phyloP scores from a whole-genome alignment of 192 early-diverging fungal species.

The Entomortierella chlamydospora region DNA sequence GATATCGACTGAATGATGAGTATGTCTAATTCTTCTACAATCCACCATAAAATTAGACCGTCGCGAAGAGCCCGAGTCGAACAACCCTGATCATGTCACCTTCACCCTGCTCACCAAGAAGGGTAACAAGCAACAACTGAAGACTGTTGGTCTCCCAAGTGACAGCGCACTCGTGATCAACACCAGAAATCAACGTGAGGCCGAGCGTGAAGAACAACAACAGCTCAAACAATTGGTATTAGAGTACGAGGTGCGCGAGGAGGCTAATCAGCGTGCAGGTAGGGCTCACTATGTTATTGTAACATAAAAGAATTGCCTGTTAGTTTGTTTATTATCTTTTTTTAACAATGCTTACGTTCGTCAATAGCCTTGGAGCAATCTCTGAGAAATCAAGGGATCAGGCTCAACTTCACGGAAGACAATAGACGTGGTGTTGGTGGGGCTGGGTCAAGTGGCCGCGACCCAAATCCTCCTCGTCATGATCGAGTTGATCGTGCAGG shows the following conservation, averaged over 20 bases:
- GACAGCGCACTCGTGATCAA: slow-evolving; percentile 86
- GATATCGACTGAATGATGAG: too few species aligned
- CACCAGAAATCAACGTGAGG: slow-evolving; percentile 87
- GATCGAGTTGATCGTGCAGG: slow-evolving; percentile 19
- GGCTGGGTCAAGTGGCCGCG: not conserved
- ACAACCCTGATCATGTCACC: slow-evolving; percentile 67
- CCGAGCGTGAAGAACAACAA: slow-evolving; percentile 87
- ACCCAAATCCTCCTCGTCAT: not conserved
- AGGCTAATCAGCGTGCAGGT: slow-evolving; percentile 60
- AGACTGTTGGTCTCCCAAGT: slow-evolving; percentile 81
- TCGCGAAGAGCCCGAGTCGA: slow-evolving; percentile 26
- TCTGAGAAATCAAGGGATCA: slow-evolving; percentile 44
- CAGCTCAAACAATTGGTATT: slow-evolving; percentile 94
- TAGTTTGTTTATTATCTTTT: not conserved
- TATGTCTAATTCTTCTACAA: too few species aligned
- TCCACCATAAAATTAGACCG: slow-evolving; percentile 24
- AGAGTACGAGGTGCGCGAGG: slow-evolving; percentile 87
- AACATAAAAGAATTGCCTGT: too few species aligned
- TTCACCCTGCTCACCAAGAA: slow-evolving; percentile 88
- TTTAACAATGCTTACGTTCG: too few species aligned
- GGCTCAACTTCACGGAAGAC: slow-evolving; percentile 43
- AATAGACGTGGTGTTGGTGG: slow-evolving; percentile 23
- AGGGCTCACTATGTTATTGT: too few species aligned
- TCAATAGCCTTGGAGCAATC: slow-evolving; percentile 44
- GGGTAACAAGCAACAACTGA: slow-evolving; percentile 85